A percentile compares a stretch with the other conserved stretches of the same genome.
Evolutionary conservation across 768 basidiomycete genomes (phyloP).

Genomic region (Suillus placidus): DNA sequence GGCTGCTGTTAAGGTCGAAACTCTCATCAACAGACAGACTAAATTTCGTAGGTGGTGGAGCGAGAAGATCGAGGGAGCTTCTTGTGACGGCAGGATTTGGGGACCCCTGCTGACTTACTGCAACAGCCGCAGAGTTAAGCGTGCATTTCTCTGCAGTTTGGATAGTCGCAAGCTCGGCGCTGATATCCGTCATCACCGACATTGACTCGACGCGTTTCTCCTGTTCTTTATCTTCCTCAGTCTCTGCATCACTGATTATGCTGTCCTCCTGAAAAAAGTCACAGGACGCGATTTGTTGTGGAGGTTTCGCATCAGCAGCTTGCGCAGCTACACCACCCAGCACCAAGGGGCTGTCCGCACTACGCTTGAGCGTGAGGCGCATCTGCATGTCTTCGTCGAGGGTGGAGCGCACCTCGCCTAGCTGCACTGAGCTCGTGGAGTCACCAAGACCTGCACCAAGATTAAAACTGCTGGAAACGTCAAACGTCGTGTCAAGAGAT

Average conservation of each 20-base stretch:
- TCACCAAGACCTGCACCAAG: constrained; percentile 32
- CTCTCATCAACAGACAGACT: constrained; percentile 24
- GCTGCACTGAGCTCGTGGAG: constrained; percentile 55
- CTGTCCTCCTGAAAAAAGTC: constrained; percentile 7
- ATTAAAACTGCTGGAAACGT: constrained; percentile 26
- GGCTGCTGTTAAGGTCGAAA: constrained; percentile 30
- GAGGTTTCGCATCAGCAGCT: neutral
- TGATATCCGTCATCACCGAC: constrained; percentile 40
- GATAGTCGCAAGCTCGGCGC: constrained; percentile 54
- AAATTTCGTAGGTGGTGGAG: constrained; percentile 18
- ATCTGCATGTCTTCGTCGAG: constrained; percentile 63
- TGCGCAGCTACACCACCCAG: constrained; percentile 10
- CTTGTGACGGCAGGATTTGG: neutral
- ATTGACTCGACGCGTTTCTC: constrained; percentile 43
- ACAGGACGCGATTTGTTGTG: neutral
- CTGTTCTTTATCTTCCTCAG: constrained; percentile 19
- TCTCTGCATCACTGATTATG: constrained; percentile 19
- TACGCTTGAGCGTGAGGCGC: constrained; percentile 47
- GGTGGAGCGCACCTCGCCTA: constrained; percentile 74
- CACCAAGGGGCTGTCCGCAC: constrained; percentile 44
- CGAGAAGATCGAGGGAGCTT: neutral
- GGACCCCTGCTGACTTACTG: constrained; percentile 4
- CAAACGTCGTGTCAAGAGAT: constrained; percentile 25
- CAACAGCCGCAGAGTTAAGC: constrained; percentile 21
- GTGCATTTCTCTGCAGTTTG: constrained; percentile 48